phyloP scores from a whole-genome alignment of 306 rosid species.

The Quercus gilva region DNA sequence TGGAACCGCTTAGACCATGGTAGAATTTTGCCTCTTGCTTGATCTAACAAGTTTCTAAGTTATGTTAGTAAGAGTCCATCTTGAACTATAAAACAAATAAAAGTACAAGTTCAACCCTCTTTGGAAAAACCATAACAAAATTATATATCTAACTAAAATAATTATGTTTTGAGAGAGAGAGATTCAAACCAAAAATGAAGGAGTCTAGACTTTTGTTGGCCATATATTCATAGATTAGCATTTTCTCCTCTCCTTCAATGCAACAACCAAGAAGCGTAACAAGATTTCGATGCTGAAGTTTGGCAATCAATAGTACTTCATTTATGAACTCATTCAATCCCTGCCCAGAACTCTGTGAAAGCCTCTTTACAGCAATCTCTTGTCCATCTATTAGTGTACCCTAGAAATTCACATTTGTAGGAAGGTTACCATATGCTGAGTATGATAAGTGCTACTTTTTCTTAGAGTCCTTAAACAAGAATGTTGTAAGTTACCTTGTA shows the following conservation, averaged over 20 bases:
- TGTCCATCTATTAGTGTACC: conserved; percentile 26
- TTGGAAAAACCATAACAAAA: background rate
- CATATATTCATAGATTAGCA: no score
- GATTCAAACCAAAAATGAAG: conserved; percentile 37
- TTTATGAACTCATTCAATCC: no score
- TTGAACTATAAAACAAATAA: background rate
- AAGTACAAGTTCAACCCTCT: background rate
- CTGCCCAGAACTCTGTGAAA: no score
- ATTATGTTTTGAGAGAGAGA: background rate
- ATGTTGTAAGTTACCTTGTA: conserved; percentile 28
- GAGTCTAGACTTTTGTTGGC: conserved; percentile 36
- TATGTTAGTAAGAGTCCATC: background rate
- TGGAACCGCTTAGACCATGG: conserved; percentile 46
- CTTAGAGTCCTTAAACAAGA: background rate
- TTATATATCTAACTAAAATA: no score
- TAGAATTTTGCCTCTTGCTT: conserved; percentile 11
- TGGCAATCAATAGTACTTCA: no score
- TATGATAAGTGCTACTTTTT: background rate
- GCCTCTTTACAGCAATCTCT: no score
- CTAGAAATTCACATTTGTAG: conserved; percentile 16
- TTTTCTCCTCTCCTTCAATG: no score
- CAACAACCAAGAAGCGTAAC: no score
- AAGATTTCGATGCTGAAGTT: no score
- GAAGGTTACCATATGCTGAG: background rate
- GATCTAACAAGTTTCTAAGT: conserved; percentile 20